A percentile compares a stretch with the other conserved stretches of the same genome.
Evolutionary conservation across 495 filamentous ascomycete genomes (phyloP).

Genomic region (Physcia stellaris): DNA sequence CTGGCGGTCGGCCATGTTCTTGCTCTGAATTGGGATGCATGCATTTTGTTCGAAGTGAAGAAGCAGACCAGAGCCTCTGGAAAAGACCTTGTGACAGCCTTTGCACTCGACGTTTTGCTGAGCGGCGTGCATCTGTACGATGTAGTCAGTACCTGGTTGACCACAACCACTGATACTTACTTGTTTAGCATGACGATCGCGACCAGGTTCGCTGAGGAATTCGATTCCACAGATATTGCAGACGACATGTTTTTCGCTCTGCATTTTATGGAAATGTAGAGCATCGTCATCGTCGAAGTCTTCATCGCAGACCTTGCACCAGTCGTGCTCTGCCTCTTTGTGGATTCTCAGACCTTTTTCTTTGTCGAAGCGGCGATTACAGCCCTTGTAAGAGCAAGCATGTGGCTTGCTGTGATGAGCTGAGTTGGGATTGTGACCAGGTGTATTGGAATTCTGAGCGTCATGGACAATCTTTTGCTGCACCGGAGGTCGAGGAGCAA

Average conservation of each 20-base stretch:
- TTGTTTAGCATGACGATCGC: slow-evolving; percentile 29
- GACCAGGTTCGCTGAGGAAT: slow-evolving; percentile 32
- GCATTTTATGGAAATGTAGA: slow-evolving; percentile 27
- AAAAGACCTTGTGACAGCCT: slow-evolving; percentile 31
- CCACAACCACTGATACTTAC: slow-evolving; percentile 20
- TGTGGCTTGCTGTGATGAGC: slow-evolving; percentile 21
- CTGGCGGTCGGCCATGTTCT: not conserved
- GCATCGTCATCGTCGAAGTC: slow-evolving; percentile 32
- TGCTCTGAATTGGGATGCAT: slow-evolving; percentile 21
- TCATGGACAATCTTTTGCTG: too few species aligned
- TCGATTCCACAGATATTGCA: slow-evolving; percentile 39
- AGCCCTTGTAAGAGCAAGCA: slow-evolving; percentile 46
- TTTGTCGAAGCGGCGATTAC: slow-evolving; percentile 46
- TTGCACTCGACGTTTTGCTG: slow-evolving; percentile 31
- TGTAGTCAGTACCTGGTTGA: not conserved
- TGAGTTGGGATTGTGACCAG: too few species aligned
- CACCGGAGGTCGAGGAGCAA: too few species aligned
- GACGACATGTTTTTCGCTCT: slow-evolving; percentile 28
- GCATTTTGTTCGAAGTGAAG: slow-evolving; percentile 37
- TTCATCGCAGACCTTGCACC: slow-evolving; percentile 35
- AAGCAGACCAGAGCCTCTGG: slow-evolving; percentile 28
- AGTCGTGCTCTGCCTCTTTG: slow-evolving; percentile 35
- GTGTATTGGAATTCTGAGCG: too few species aligned
- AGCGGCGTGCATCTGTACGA: slow-evolving; percentile 25
- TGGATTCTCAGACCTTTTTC: slow-evolving; percentile 29